Percentiles rank a stretch among this genome's conserved stretches.
Evolutionary conservation across 805 yeast genomes (phyloP).

Genomic region (Monosporozyma servazzii): DNA sequence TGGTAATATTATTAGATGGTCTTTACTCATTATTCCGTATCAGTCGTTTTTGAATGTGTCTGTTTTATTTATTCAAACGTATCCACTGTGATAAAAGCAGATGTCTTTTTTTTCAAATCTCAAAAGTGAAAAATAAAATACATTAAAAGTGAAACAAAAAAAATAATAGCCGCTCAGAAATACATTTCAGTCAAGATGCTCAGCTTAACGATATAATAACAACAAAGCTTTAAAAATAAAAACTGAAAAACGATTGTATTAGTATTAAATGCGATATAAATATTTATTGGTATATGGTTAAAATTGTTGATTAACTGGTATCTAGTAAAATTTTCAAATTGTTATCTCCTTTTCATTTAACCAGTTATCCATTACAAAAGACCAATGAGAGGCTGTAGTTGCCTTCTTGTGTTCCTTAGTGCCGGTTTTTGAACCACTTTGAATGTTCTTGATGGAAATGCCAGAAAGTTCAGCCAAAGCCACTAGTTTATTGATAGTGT

Average conservation of each 20-base stretch:
- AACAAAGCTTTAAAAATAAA: neutral
- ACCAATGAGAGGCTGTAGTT: constrained; percentile 55
- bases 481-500: neutral
- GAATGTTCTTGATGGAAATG: constrained; percentile 54
- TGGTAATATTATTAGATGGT: constrained; percentile 41
- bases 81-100: neutral
- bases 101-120: neutral
- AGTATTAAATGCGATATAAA: neutral
- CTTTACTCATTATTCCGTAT: neutral
- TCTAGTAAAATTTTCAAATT: neutral
- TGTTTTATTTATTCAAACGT: neutral
- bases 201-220: no score
- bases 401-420: constrained; percentile 43
- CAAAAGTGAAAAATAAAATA: neutral
- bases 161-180: neutral
- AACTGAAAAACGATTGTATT: neutral
- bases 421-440: constrained; percentile 53
- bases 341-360: constrained; percentile 48
- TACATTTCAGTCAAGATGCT: no score
- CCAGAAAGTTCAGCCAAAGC: constrained; percentile 36
- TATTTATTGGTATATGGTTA: neutral
- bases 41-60: neutral
- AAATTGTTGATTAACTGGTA: no score
- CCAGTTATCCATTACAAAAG: constrained; percentile 49
- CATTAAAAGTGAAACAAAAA: no score